Percentiles rank a stretch among this genome's conserved stretches.
phyloP scores from a whole-genome alignment of 495 filamentous ascomycete genomes.

The Xylaria acuta region DNA sequence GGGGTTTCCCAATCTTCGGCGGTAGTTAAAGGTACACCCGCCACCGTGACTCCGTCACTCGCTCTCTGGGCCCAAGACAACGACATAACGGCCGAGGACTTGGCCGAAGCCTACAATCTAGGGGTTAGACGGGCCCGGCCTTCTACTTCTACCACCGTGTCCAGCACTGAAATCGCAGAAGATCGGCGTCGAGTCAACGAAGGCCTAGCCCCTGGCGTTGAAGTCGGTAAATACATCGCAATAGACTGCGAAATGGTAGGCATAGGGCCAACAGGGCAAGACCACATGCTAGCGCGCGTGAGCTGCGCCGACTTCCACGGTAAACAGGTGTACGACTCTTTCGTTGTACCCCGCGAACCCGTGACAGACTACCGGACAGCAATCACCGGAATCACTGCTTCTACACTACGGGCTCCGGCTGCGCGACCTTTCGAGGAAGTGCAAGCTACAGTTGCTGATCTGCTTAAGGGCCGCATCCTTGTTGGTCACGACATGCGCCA shows the following conservation, averaged over 20 bases:
- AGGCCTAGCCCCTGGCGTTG: slow-evolving; percentile 53
- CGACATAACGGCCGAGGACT: slow-evolving; percentile 64
- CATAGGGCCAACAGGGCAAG: slow-evolving; percentile 72
- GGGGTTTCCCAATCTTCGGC: slow-evolving; percentile 45
- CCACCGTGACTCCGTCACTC: slow-evolving; percentile 46
- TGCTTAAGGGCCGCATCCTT: slow-evolving; percentile 75
- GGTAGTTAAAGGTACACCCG: slow-evolving; percentile 36
- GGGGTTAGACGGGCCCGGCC: slow-evolving; percentile 38
- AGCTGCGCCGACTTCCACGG: slow-evolving; percentile 93
- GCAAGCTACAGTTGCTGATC: slow-evolving; percentile 71
- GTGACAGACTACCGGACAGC: slow-evolving; percentile 90
- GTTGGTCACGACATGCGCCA: slow-evolving; percentile 91
- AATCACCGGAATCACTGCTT: slow-evolving; percentile 78
- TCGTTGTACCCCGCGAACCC: slow-evolving; percentile 66
- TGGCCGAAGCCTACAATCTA: slow-evolving; percentile 65
- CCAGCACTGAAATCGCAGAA: slow-evolving; percentile 20
- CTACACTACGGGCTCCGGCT: slow-evolving; percentile 64
- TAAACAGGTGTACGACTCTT: slow-evolving; percentile 88
- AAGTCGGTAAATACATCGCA: slow-evolving; percentile 84
- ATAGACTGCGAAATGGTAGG: slow-evolving; percentile 99
- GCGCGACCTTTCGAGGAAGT: slow-evolving; percentile 76
- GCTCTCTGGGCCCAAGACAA: slow-evolving; percentile 60
- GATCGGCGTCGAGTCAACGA: slow-evolving; percentile 50
- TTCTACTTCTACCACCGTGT: slow-evolving; percentile 18
- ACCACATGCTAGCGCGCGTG: slow-evolving; percentile 77